Percentiles rank a stretch among this genome's conserved stretches.
These are phyloP conservation scores for Vanilla planifolia DNA, from an alignment of 106 monocot species.

Conservation along the genomic window DNA sequence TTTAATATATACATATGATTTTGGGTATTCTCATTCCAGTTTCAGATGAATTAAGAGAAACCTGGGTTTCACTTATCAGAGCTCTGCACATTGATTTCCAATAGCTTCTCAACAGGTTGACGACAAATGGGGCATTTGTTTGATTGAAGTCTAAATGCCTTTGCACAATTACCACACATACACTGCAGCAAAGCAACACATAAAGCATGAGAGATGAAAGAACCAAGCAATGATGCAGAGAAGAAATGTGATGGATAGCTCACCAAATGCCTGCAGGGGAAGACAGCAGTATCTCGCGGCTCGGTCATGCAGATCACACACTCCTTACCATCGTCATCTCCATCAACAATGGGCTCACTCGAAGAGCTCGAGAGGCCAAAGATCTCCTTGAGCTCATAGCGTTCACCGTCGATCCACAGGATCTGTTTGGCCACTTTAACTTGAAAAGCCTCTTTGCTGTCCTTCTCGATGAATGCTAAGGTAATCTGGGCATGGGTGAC, in stretches of 20 bases:
- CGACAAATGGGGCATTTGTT: conserved; percentile 91
- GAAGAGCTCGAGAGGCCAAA: conserved; percentile 50
- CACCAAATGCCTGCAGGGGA: conserved; percentile 95
- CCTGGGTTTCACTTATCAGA: conserved; percentile 19
- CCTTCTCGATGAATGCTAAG: conserved; percentile 64
- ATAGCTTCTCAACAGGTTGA: conserved; percentile 75
- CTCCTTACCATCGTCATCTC: conserved; percentile 56
- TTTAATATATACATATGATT: too few species aligned
- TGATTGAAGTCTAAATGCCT: conserved; percentile 54
- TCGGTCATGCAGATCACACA: conserved; percentile 95
- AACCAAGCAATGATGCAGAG: not conserved
- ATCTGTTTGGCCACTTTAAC: conserved; percentile 80
- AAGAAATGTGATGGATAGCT: conserved; percentile 12
- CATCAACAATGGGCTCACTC: conserved; percentile 18
- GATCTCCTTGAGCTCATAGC: conserved; percentile 84
- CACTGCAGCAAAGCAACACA: conserved; percentile 37
- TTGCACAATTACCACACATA: conserved; percentile 91
- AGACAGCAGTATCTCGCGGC: conserved; percentile 68
- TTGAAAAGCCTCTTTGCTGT: conserved; percentile 34
- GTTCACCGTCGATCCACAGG: conserved; percentile 56
- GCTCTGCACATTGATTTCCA: conserved; percentile 72
- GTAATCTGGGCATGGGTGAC: conserved; percentile 60
- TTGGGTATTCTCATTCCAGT: too few species aligned
- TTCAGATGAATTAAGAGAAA: too few species aligned
- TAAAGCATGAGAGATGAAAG: not conserved